Base-by-base conservation (phyloP, 768 basidiomycete species). In the Leccinum subgranulosum region DNA sequence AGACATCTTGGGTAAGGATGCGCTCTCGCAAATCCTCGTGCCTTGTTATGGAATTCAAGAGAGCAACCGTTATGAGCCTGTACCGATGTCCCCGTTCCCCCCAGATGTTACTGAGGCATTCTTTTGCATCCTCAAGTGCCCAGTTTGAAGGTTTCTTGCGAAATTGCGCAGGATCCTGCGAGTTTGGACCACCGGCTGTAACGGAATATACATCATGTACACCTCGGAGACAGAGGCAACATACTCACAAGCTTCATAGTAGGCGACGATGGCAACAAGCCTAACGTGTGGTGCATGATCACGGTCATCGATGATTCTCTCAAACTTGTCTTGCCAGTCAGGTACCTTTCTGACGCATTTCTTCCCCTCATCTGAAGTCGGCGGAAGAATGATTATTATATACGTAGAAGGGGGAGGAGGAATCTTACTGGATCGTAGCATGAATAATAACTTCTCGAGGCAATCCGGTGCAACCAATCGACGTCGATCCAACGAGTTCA, bases 181-280 rank as follows among this genome's bases (percentile, higher is more conserved):
- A 17, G 9, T 48, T 5, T 0, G 36, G 23, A 36, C 60, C 59
- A 47, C n/a, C 60, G 25, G 57, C 66, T 67, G 27, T 4, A 33
- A 49, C 12, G 6, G 15, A 36, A 33, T n/a, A 4, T 21, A 21
- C 5, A 33, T 8, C 21, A 63, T 8, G 3, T 2, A n/a, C 7
- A 33, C 3, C 10, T n/a, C n/a, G 9, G 2, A 19, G n/a, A 36
- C 15, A 11, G 11, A 41, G 11, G 12, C 15, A 25, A 17, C 34
- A 17, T 6, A 46, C 66, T 47, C 17, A 68, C 66, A 48, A 28
- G 47, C 64, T 39, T 67, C 66, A 11, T 56, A 63, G 45, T 65
- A 67, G 12, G 66, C 66, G 1, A 67, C 58, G 19, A 66, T 60
- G 6, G 63, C 51, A 9, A 65, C 66, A 6, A 67, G 60, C 51